These are phyloP conservation scores for Sporisorium reilianum DNA, from an alignment of 1,284 basidiomycete species.

Conservation along the genomic window DNA sequence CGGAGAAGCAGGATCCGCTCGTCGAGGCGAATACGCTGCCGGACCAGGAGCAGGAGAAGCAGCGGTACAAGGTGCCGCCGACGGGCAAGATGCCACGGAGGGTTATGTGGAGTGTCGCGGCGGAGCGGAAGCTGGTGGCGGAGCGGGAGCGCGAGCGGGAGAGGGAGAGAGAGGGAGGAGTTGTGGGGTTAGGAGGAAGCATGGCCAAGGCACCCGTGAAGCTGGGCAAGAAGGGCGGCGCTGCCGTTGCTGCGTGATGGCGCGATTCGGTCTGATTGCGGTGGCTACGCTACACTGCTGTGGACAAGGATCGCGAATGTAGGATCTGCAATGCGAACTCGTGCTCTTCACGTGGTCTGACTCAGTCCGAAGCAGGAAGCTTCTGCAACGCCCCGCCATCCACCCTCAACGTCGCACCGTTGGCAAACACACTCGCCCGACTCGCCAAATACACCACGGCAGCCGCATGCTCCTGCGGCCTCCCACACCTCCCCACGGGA, in stretches of 20 bases:
- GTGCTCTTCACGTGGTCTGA: too few species aligned
- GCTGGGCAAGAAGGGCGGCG: neutral
- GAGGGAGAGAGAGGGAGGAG: neutral
- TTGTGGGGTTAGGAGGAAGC: neutral
- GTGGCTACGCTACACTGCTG: too few species aligned
- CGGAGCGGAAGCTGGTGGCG: conserved; percentile 11
- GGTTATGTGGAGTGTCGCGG: conserved; percentile 32
- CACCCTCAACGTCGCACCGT: conserved; percentile 41
- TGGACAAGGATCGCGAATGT: too few species aligned
- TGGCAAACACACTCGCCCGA: conserved; percentile 33
- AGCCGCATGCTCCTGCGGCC: conserved; percentile 39
- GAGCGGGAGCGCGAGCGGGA: conserved; percentile 5
- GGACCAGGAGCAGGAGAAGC: conserved; percentile 63
- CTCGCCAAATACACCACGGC: conserved; percentile 38
- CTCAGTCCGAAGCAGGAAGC: conserved; percentile 37
- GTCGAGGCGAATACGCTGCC: conserved; percentile 36
- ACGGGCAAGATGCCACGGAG: conserved; percentile 64
- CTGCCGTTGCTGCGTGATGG: neutral
- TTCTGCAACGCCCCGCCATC: conserved; percentile 53
- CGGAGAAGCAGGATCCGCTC: conserved; percentile 23
- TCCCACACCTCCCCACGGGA: conserved; percentile 43
- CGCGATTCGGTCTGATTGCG: too few species aligned
- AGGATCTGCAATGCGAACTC: too few species aligned
- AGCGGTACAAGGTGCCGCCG: conserved; percentile 64
- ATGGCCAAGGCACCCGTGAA: neutral